phyloP scores from a whole-genome alignment of 805 yeast species.

The Clavispora vitiphila region DNA sequence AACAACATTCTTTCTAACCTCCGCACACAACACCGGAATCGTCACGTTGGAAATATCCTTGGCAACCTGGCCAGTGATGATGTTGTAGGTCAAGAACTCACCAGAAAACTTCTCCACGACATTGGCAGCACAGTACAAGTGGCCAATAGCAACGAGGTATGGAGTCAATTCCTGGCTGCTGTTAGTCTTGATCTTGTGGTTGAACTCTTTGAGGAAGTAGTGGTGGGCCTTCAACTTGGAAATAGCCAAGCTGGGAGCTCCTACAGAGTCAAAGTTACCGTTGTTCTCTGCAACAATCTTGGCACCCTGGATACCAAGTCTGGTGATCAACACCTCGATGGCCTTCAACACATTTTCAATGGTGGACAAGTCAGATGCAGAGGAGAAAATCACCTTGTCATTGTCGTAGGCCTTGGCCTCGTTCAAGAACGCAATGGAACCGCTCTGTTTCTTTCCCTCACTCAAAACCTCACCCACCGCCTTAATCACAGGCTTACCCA shows the following conservation, averaged over 20 bases:
- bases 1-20: constrained; percentile 15
- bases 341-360: constrained; percentile 13
- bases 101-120: constrained; percentile 17
- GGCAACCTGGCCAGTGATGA: constrained; percentile 11
- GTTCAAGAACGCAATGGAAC: constrained; percentile 15
- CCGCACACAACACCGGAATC: constrained; percentile 13
- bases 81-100: constrained; percentile 14
- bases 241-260: constrained; percentile 15
- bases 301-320: constrained; percentile 16
- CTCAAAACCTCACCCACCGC: constrained; percentile 13
- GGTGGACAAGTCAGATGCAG: constrained; percentile 10
- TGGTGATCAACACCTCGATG: constrained; percentile 15
- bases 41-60: constrained; percentile 14
- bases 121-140: constrained; percentile 16
- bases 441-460: constrained; percentile 11
- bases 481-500: constrained; percentile 17
- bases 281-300: constrained; percentile 13
- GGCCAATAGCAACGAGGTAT: constrained; percentile 13
- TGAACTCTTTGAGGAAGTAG: constrained; percentile 14
- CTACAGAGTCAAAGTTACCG: constrained; percentile 16
- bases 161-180: constrained; percentile 10
- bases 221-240: constrained; percentile 19
- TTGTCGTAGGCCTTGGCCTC: constrained; percentile 13
- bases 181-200: constrained; percentile 8
- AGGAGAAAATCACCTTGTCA: constrained; percentile 8